Percentiles rank a stretch among this genome's conserved stretches.
These are phyloP conservation scores for Aspergillus sparsus DNA, from an alignment of 495 filamentous ascomycete species.

Conservation along the genomic window DNA sequence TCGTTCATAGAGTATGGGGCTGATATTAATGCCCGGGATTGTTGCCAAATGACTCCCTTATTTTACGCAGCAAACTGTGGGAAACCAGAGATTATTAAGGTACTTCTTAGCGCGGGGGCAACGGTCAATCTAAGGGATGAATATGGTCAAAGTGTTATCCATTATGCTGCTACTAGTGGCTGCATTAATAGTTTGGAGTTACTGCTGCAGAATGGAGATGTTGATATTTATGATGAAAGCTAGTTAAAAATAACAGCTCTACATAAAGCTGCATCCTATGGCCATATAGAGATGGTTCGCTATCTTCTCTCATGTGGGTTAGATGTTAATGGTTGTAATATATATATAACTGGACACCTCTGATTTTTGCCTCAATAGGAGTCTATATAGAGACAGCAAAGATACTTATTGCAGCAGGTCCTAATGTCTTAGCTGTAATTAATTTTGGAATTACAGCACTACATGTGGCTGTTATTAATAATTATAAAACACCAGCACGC, in stretches of 20 bases:
- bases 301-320: not conserved
- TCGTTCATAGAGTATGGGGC: not conserved
- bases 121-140: not conserved
- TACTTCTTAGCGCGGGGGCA: not conserved
- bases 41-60: not conserved
- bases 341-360: not conserved
- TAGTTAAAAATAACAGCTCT: not conserved
- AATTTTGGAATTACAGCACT: not conserved
- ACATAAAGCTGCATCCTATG: not conserved
- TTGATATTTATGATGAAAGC: no score
- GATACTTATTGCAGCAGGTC: not conserved
- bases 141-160: not conserved
- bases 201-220: not conserved
- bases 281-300: not conserved
- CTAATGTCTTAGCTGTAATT: not conserved
- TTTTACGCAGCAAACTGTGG: not conserved
- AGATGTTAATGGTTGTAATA: not conserved
- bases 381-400: not conserved
- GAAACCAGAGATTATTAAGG: not conserved
- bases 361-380: not conserved
- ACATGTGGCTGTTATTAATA: not conserved
- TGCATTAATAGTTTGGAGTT: not conserved
- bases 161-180: not conserved
- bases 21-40: not conserved
- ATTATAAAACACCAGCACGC: not conserved